Evolutionary conservation across 176 grass and related monocot genomes (phyloP).

Genomic region (Themeda triandra): DNA sequence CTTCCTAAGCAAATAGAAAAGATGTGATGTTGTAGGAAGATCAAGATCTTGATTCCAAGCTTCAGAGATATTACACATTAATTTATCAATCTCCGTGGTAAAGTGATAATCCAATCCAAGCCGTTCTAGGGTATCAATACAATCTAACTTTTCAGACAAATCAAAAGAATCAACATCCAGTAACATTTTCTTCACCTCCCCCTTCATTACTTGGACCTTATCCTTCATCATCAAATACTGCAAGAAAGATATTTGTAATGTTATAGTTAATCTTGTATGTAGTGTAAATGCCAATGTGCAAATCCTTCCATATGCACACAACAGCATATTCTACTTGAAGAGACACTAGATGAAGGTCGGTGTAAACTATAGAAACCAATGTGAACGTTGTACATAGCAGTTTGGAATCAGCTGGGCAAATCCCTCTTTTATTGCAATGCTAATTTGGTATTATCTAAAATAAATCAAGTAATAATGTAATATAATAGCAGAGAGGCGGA

Average conservation of each 20-base stretch:
- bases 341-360: not conserved
- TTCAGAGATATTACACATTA: not conserved
- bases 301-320: not conserved
- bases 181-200: slow-evolving; percentile 1
- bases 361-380: not conserved
- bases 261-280: not conserved
- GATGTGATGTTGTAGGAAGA: not conserved
- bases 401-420: not conserved
- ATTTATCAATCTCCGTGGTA: not conserved
- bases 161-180: not conserved
- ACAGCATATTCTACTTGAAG: not conserved
- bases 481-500: not conserved
- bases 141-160: not conserved
- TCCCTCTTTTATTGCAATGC: not conserved
- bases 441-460: not conserved
- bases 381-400: not conserved
- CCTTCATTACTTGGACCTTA: not conserved
- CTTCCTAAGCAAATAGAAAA: slow-evolving; percentile 37
- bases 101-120: slow-evolving; percentile 38
- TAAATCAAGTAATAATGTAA: too few species aligned
- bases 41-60: not conserved
- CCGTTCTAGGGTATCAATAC: slow-evolving; percentile 22
- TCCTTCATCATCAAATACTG: slow-evolving; percentile 13
- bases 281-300: not conserved
- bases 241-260: not conserved